A percentile compares a stretch with the other conserved stretches of the same genome.
Evolutionary conservation across 176 grass and related monocot genomes (phyloP).

Genomic region (Aegilops bicornis): DNA sequence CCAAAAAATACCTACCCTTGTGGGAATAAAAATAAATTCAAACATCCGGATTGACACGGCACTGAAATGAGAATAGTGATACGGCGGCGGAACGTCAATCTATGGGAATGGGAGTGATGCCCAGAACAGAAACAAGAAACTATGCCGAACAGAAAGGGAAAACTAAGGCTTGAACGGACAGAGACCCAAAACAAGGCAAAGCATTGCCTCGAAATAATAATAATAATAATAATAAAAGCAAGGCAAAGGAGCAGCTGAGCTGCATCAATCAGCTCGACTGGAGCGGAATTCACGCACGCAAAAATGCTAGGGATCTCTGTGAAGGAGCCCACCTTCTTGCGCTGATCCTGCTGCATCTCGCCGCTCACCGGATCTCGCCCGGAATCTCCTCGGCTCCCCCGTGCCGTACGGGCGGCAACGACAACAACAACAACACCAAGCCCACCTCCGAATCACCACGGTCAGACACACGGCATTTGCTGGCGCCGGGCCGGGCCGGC

Average conservation of each 20-base stretch:
- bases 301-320: constrained; percentile 27
- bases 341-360: constrained; percentile 94
- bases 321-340: constrained; percentile 76
- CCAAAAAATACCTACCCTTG: not conserved
- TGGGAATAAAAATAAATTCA: constrained; percentile 18
- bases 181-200: constrained; percentile 21
- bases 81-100: not conserved
- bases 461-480: constrained; percentile 53
- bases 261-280: not conserved
- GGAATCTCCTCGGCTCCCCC: constrained; percentile 2
- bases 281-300: not conserved
- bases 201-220: not conserved
- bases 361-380: constrained; percentile 42
- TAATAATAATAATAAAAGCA: not conserved
- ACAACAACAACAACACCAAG: not conserved
- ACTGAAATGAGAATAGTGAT: not conserved
- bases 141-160: not conserved
- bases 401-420: not conserved
- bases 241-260: not conserved
- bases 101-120: not conserved
- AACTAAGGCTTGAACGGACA: not conserved
- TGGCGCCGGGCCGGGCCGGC: not conserved
- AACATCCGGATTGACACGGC: constrained; percentile 35
- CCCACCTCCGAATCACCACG: constrained; percentile 14
- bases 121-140: not conserved